Base-by-base conservation (phyloP, 2,329 filamentous ascomycete species). In the Neobulgaria alba region DNA sequence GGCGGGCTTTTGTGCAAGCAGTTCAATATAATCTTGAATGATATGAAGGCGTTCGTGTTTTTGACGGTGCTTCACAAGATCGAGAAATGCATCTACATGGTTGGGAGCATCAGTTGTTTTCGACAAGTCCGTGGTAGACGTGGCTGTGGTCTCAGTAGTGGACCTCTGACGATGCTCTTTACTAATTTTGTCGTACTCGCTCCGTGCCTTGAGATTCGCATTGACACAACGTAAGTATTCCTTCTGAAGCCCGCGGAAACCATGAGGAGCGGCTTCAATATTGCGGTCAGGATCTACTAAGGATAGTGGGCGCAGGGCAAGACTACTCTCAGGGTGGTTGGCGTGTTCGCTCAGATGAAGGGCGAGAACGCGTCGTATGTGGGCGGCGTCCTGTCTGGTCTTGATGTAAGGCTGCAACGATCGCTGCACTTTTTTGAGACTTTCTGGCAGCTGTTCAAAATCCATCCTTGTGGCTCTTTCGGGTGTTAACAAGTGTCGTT, bases 191-290 rank as follows among this genome's bases (percentile, higher is more conserved):
- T 53, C 33, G 47, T 73, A 74, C 36, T 72, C 66, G 29, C 63
- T 61, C 15, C 65, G 66, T 1, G 75, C 74, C 37, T 67, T 65
- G 12, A 70, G 47, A 50, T 79, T 77, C 14, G 65, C 67, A 42
- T 64, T 63, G 4, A 78, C 54, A 2, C 72, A 73, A 34, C 71
- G 67, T 20, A 79, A 53, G 47, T 78, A 82, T 23, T 73, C 68
- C 49, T 63, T 66, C 36, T 75, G 70, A 12, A 71, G 54, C 1
- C 72, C 75, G 23, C 63, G 65, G 0, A 68, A 52, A 16, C 52
- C 46, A 37, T 66, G 63, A 3, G 63, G 48, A 15, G 62, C 56
- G 10, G 60, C 36, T 14, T 58, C 57, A 39, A 67, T 52, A 42
- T 61, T 52, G 36, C 57, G 56, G 26, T 63, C 54, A 18, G 61